phyloP scores from a whole-genome alignment of 2,329 filamentous ascomycete species.

The Cercospora beticola region DNA sequence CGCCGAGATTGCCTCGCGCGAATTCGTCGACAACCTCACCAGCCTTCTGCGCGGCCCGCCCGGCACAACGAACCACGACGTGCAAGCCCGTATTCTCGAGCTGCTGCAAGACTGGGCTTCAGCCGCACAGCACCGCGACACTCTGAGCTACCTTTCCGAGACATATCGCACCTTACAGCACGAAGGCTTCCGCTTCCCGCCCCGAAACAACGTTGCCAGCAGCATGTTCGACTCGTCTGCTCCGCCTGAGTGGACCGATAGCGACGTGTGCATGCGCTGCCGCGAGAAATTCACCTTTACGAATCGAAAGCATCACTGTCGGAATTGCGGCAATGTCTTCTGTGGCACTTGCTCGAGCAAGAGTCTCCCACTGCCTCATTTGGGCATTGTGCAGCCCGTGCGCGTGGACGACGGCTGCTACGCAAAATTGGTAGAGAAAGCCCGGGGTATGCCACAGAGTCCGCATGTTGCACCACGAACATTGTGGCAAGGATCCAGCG shows the following conservation, averaged over 20 bases:
- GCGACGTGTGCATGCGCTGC: constrained; percentile 97
- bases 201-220: constrained; percentile 80
- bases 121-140: constrained; percentile 80
- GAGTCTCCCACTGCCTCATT: constrained; percentile 79
- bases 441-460: constrained; percentile 41
- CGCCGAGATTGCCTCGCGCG: constrained; percentile 87
- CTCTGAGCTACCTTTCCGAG: constrained; percentile 82
- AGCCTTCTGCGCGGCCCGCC: constrained; percentile 79
- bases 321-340: constrained; percentile 97
- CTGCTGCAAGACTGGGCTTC: constrained; percentile 91
- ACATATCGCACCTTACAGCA: constrained; percentile 78
- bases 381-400: constrained; percentile 87
- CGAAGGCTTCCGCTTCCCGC: constrained; percentile 88
- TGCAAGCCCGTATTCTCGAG: constrained; percentile 87
- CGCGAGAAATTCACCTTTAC: constrained; percentile 94
- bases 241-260: constrained; percentile 97
- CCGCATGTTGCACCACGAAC: constrained; percentile 52
- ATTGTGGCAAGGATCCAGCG: constrained; percentile 53
- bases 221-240: constrained; percentile 98
- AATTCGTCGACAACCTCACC: constrained; percentile 97
- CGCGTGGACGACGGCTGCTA: constrained; percentile 96
- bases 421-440: constrained; percentile 79
- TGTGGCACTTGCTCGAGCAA: constrained; percentile 94
- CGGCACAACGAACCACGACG: constrained; percentile 76
- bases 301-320: constrained; percentile 96